phyloP scores from a whole-genome alignment of 2,329 filamentous ascomycete species.

The Pseudocercospora pini-densiflorae region DNA sequence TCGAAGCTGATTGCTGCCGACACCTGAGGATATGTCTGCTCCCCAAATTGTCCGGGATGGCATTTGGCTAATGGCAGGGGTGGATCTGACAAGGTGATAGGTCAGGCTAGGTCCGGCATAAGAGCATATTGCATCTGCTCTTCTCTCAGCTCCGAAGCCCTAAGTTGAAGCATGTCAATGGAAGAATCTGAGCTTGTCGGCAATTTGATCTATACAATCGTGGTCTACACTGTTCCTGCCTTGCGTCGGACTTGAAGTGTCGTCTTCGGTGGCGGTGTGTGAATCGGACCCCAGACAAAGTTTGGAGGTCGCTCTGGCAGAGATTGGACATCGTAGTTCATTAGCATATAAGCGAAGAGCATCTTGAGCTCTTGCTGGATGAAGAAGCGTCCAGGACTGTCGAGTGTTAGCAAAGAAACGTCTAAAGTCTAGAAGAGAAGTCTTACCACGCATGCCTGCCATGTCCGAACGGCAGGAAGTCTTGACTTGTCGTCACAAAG shows the following conservation, averaged over 20 bases:
- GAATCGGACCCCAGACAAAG: conserved; percentile 8
- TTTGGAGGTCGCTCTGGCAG: conserved; percentile 18
- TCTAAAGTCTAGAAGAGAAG: neutral
- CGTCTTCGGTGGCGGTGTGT: conserved; percentile 4
- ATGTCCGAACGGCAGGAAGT: conserved; percentile 38
- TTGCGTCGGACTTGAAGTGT: conserved; percentile 3
- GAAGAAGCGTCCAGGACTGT: conserved; percentile 42
- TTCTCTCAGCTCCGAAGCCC: neutral
- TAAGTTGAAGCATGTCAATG: neutral
- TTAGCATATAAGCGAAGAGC: conserved; percentile 42
- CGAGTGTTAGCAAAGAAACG: neutral
- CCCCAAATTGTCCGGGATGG: neutral
- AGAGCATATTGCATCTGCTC: neutral
- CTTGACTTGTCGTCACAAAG: conserved; percentile 35
- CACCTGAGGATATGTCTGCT: neutral
- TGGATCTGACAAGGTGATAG: neutral
- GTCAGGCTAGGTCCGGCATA: neutral
- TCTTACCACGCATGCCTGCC: conserved; percentile 38
- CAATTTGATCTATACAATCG: neutral
- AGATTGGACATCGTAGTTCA: conserved; percentile 44
- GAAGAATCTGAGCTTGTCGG: neutral
- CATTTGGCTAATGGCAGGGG: neutral
- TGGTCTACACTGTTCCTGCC: neutral
- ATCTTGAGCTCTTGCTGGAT: conserved; percentile 35
- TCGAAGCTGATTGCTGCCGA: neutral